Evolutionary conservation across 2,329 filamentous ascomycete genomes (phyloP).

Genomic region (Drechslera avenae): DNA sequence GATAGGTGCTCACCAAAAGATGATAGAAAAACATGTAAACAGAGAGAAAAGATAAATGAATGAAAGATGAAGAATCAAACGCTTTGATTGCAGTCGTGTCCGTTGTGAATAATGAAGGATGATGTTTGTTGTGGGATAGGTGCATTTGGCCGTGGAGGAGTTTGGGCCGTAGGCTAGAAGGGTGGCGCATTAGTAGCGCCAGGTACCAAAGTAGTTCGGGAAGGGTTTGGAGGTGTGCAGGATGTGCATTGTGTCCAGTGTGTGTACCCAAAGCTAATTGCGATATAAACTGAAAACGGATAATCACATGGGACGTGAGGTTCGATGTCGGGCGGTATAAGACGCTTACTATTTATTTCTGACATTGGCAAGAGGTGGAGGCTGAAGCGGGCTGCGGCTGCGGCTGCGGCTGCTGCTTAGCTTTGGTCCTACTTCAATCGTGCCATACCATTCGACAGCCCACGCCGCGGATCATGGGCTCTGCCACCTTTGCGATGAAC

Average conservation of each 20-base stretch:
- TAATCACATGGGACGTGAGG: background rate
- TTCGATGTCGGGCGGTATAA: background rate
- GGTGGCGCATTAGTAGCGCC: background rate
- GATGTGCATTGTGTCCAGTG: background rate
- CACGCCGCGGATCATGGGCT: constrained; percentile 34
- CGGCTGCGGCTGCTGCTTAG: constrained; percentile 26
- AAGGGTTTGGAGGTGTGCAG: background rate
- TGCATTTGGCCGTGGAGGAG: background rate
- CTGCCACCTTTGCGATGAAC: constrained; percentile 26
- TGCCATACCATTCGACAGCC: constrained; percentile 31
- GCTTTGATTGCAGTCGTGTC: background rate
- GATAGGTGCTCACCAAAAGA: constrained; percentile 10
- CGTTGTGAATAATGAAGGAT: background rate
- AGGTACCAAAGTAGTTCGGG: background rate
- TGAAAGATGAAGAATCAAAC: constrained; percentile 1
- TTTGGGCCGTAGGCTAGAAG: background rate
- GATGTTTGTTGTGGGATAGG: background rate
- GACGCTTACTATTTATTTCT: constrained; percentile 1
- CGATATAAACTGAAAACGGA: too few species aligned
- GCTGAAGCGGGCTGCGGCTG: constrained; percentile 40
- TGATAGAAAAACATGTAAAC: constrained; percentile 22
- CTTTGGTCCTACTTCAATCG: constrained; percentile 27
- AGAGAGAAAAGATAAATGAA: constrained; percentile 17
- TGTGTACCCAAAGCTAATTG: background rate
- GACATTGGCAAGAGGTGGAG: constrained; percentile 20